Base-by-base conservation (phyloP, 2,329 filamentous ascomycete species). In the Acrocalymma vagum region DNA sequence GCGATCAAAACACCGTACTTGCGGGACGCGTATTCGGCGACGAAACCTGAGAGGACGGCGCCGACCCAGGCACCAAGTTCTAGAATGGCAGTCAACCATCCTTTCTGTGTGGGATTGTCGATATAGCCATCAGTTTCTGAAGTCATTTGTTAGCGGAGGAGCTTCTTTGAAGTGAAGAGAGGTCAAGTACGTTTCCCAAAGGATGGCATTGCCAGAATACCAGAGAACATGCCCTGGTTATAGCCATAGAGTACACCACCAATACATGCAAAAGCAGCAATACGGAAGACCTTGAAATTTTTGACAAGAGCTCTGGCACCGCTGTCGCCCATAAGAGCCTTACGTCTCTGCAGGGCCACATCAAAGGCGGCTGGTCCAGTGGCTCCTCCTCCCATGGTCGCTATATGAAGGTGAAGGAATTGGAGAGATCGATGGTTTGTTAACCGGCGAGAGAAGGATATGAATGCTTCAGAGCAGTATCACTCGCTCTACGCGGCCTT, bases 61-160 rank as follows among this genome's bases (percentile, higher is more conserved):
- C 88, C 88, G n/a, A 89, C 62, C 87, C 87, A 91, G 28, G 87
- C 87, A 36, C 87, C 87, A 2, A 91, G 79, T 62, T 90, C 86
- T 17, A 91, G 80, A 50, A 90, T 89, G 2, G 86, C 77, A 1
- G 73, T 74, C 14, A 78, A 63, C 75, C 74, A 77, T 21, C 75
- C 75, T 42, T 76, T 71, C 42, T 73, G 70, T 3, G 70, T 74
- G 9, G 63, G 38, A 21, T 72, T 59, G 30, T 63, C 45, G 13
- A 63, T 65, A 53, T 68, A 69, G 23, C 58, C 46, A 35, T 72
- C 69, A 67, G 78, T 78, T 26, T 77, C 70, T 72, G 28, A 4
- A 32, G 14, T 8, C 3, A 20, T 29, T 16, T 27, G 32, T 42
- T 16, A 47, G 29, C 14, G 18, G 20, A 6, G 9, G 9, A 11